phyloP scores from a whole-genome alignment of 176 grass and related monocot species.

The Phoenix dactylifera region DNA sequence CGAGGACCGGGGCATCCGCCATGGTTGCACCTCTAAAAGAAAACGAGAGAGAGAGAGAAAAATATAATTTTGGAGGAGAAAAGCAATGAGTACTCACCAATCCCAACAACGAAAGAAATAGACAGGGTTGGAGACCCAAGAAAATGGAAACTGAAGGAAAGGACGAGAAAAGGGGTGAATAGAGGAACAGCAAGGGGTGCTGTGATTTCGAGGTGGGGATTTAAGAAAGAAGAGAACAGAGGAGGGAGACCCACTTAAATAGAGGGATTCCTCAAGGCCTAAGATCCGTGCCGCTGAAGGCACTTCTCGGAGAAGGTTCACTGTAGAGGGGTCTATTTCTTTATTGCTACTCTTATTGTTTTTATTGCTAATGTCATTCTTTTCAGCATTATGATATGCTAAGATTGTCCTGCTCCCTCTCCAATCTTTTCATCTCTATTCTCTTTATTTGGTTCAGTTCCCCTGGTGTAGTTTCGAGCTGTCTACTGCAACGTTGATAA shows the following conservation, averaged over 20 bases:
- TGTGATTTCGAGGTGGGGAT: slow-evolving; percentile 7
- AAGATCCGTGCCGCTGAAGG: slow-evolving; percentile 12
- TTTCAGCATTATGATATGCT: slow-evolving; percentile 1
- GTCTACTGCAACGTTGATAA: neutral
- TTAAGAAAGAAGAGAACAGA: slow-evolving; percentile 19
- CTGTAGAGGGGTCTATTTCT: neutral
- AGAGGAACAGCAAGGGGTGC: neutral
- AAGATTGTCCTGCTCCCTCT: slow-evolving; percentile 6
- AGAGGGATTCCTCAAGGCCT: neutral
- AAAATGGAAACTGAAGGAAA: neutral
- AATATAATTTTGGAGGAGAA: too few relatives aligned
- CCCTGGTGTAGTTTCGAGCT: neutral
- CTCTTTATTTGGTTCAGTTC: neutral
- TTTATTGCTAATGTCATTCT: neutral
- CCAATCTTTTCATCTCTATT: neutral
- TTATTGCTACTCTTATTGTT: slow-evolving; percentile 5
- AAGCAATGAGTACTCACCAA: too few relatives aligned
- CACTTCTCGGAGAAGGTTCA: slow-evolving; percentile 9
- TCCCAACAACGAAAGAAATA: too few relatives aligned
- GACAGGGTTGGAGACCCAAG: too few relatives aligned
- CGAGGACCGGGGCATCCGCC: neutral
- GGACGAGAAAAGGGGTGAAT: neutral
- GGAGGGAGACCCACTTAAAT: slow-evolving; percentile 1
- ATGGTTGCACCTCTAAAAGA: too few relatives aligned
- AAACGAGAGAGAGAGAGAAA: too few relatives aligned